Evolutionary conservation across 106 monocot species (phyloP), one percentile per base, ranked within the genome.

Genomic region (Hemerocallis citrina): DNA sequence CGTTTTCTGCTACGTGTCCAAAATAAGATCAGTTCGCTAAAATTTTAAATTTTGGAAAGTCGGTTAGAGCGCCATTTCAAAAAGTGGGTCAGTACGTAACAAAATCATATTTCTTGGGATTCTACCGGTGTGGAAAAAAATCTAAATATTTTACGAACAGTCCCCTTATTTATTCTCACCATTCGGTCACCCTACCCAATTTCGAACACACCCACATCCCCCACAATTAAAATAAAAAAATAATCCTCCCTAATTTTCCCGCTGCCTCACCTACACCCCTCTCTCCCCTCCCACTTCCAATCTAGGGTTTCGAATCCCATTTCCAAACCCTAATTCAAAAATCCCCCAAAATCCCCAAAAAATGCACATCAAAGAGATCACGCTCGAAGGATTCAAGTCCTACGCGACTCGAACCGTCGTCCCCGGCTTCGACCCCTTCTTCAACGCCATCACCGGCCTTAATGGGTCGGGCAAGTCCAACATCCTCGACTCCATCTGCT

Each of bases 401-500:
- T 96, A 96, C 62, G 95, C 90, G 21, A 84, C 90, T 6, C 67
- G 81, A 37, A 96, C 95, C 44, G 90, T 96, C 57, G 95, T 96
- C 20, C 68, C 95, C 8, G 95, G 95, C 10, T 95, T 95, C 73
- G 90, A 95, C 39, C 90, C 89, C 58, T 86, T 68, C 80, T 95
- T 95, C 76, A 95, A 95, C 74, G 95, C 95, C 57, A 95, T 95
- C 50, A 95, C 95, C 43, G 95, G 95, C 39, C 84, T 95, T 44
- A 95, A 95, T 48, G 95, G 95, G 30, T 90, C 90, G 34, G 95
- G 95, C 20, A 95, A 95, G 73, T 95, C 95, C 60, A 95, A 95
- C 75, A 89, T 95, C 51, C 86, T 95, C 48, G 95, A 95, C 50
- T 86, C 89, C 44, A 95, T 95, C 58, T 95, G 95, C 81, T 95